Evolutionary conservation across 2,329 filamentous ascomycete genomes (phyloP).

Genomic region (Helotiales sp.): DNA sequence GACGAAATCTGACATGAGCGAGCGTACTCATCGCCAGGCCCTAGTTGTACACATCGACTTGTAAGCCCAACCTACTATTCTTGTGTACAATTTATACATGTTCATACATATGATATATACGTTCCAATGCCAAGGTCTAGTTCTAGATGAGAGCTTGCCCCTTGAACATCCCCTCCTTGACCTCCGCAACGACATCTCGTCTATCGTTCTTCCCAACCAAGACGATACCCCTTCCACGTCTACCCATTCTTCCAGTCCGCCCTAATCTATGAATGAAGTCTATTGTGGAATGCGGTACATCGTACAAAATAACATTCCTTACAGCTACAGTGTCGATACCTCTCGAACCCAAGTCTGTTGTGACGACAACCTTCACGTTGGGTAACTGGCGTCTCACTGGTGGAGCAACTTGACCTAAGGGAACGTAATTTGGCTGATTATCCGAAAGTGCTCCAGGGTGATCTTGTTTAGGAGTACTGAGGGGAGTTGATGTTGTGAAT

Average conservation of each 20-base stretch:
- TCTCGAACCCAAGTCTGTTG: conserved; percentile 87
- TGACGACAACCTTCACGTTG: conserved; percentile 89
- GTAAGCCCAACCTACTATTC: no score
- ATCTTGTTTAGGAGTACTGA: conserved; percentile 35
- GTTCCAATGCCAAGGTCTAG: neutral
- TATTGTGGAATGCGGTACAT: conserved; percentile 96
- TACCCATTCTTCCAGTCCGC: conserved; percentile 87
- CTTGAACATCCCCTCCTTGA: conserved; percentile 85
- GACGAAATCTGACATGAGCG: no score
- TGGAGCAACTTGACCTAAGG: conserved; percentile 28
- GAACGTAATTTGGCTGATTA: conserved; percentile 36
- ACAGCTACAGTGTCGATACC: conserved; percentile 95
- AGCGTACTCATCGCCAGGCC: no score
- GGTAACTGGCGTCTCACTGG: conserved; percentile 45
- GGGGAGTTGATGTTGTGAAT: conserved; percentile 59
- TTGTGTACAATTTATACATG: conserved; percentile 7
- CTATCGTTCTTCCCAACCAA: conserved; percentile 87
- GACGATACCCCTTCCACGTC: conserved; percentile 85
- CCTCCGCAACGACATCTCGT: conserved; percentile 86
- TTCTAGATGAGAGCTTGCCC: conserved; percentile 71
- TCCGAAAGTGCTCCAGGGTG: conserved; percentile 42
- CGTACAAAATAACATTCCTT: conserved; percentile 87
- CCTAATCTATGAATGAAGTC: conserved; percentile 98
- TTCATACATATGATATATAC: conserved; percentile 14
- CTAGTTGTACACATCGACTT: no score